Base-by-base conservation (phyloP, 129 eudicot species). In the Gnaphalium uliginosum region DNA sequence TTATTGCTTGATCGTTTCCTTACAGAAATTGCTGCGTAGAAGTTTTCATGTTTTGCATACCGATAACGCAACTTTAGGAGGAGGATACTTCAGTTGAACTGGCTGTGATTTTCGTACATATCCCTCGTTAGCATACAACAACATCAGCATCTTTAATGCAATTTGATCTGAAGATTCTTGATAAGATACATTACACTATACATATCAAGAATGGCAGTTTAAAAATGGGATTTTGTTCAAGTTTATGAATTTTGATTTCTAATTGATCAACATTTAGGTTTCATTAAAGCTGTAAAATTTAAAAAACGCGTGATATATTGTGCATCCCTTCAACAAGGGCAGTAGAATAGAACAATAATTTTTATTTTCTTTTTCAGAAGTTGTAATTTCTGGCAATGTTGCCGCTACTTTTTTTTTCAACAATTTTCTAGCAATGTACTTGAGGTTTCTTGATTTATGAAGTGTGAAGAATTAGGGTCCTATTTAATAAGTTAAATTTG, bases 21-120 rank as follows among this genome's bases (percentile, higher is more conserved):
- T 74, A 60, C 93, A 90, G 96, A 91, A 66, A 85, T 85, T 79
- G 92, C 93, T 76, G 86, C 96, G 64, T 87, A 90, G 92, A 79
- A 71, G 83, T 73, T 67, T 81, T 85, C 85, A 66, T 57, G 79
- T 80, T 76, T 83, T 77, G 83, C 79, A 82, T 32, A 82, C 83
- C 1, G 68, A 68, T 87, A 82, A 80, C 87, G 72, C 84, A 80
- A 80, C 73, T 84, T 60, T 85, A 85, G 89, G 87, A 81, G 81
- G 75, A 75, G 32, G 82, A 74, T 70, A 56, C 54, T 57, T 81
- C 73, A 43, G 75, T 75, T 67, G 37, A 85, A 65, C 72, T 78
- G 83, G 83, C 76, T 79, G 79, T 56, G 67, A 77, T 69, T 81
- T 81, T 62, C 80, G 75, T 81, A 75, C 74, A 73, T 75, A 77